phyloP scores from a whole-genome alignment of 78 protist species.

The Dictyostelium discoideum region dicty_2.7 NC_007090.3:3753501-3754000 shows the following conservation, averaged over 20 bases:
- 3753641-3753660: constrained; percentile 30
- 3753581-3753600: neutral
- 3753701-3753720: constrained; percentile 79
- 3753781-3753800: constrained; percentile 31
- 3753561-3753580: constrained; percentile 74
- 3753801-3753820: constrained; percentile 57
- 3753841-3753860: constrained; percentile 57
- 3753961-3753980: constrained; percentile 48
- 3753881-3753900: constrained; percentile 71
- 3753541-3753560: constrained; percentile 75
- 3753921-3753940: neutral
- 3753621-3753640: constrained; percentile 28
- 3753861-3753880: constrained; percentile 74
- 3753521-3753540: constrained; percentile 48
- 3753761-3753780: constrained; percentile 60
- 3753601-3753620: neutral
- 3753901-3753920: constrained; percentile 29
- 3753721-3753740: constrained; percentile 28
- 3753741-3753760: neutral
- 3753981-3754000: constrained; percentile 69
- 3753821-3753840: constrained; percentile 75
- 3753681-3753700: constrained; percentile 82
- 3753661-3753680: neutral
- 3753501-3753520: constrained; percentile 30
- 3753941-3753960: constrained; percentile 49